Percentiles rank a stretch among this genome's conserved stretches.
phyloP scores from a whole-genome alignment of 78 protist species.

The Tieghemostelium lacteum region DNA sequence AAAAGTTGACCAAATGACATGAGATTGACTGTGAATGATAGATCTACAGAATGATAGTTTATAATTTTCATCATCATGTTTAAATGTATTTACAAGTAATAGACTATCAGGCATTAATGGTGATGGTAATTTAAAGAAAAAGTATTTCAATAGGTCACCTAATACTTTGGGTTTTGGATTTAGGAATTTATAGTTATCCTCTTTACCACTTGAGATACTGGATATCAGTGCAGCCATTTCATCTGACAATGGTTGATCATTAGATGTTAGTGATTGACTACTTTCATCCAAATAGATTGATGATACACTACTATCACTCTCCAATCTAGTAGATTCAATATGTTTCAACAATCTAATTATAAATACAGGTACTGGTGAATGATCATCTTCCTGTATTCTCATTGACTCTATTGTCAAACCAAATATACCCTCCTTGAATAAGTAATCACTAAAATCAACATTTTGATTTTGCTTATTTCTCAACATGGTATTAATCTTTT shows the following conservation, averaged over 20 bases:
- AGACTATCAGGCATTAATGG: conserved; percentile 17
- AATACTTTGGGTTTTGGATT: background rate
- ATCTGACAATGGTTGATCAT: background rate
- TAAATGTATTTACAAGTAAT: background rate
- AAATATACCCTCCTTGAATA: conserved; percentile 45
- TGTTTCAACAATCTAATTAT: background rate
- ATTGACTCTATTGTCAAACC: conserved; percentile 41
- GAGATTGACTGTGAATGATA: conserved; percentile 30
- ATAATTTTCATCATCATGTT: background rate
- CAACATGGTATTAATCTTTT: conserved; percentile 24
- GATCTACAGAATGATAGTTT: conserved; percentile 42
- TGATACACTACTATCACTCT: too few relatives aligned
- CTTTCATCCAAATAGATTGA: background rate
- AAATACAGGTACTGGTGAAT: conserved; percentile 31
- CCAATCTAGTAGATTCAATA: conserved; percentile 16
- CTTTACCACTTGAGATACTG: conserved; percentile 49
- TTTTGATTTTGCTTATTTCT: conserved; percentile 10
- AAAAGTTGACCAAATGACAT: conserved; percentile 35
- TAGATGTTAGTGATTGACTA: background rate
- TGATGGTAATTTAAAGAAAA: conserved; percentile 27
- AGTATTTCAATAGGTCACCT: conserved; percentile 31
- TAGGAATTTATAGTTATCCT: conserved; percentile 30
- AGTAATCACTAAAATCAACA: conserved; percentile 21
- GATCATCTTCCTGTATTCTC: conserved; percentile 43
- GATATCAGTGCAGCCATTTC: background rate